Evolutionary conservation across 345 rosid species (phyloP), one percentile per base, ranked within the genome.

Genomic region (Eutrema heterophyllum): DNA sequence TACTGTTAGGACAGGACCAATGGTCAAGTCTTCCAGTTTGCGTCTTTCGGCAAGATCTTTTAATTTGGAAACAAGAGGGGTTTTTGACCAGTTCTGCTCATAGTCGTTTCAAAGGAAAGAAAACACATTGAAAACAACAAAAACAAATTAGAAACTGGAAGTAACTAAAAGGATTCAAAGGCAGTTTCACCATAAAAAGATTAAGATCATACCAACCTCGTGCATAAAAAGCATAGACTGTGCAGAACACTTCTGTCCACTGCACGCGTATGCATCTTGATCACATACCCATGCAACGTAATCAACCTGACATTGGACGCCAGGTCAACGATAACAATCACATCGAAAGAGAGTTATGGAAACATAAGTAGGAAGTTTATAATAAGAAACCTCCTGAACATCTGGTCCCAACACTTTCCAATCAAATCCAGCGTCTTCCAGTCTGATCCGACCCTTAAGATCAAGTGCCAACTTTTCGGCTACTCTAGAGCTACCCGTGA

Each of bases 351-450:
- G 30, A 55, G 18, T 43, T 13, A 3, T 39, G 44, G 33, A 55
- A 35, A 50, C 16, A 40, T 1, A 40, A 12, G 3, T 0, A 49
- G 58, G 46, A 59, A 15, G 48, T 21, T 21, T 8, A 29, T 15
- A 11, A 2, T 9, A 30, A 77, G 63, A 65, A 68, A 92, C 99
- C 98, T 95, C 99, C 12, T 87, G 79, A 68, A 88, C 99, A 86
- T 95, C 98, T 70, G 99, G 99, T 55, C 99, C 98, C 59, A 95
- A 81, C 54, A 95, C 77, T 86, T 95, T 95, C 99, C 99, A 95
- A 83, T 95, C 98, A 83, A 92, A 95, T 68, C 99, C 98, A 13
- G 99, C 99, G 79, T 95, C 99, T 90, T 95, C 99, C 74, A 95
- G 70, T 81, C 90, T 95, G 74, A 95, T 73, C 13, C 91, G 85